These are phyloP conservation scores for Clonostachys byssicola DNA, from an alignment of 2,329 filamentous ascomycete species.

Conservation along the genomic window DNA sequence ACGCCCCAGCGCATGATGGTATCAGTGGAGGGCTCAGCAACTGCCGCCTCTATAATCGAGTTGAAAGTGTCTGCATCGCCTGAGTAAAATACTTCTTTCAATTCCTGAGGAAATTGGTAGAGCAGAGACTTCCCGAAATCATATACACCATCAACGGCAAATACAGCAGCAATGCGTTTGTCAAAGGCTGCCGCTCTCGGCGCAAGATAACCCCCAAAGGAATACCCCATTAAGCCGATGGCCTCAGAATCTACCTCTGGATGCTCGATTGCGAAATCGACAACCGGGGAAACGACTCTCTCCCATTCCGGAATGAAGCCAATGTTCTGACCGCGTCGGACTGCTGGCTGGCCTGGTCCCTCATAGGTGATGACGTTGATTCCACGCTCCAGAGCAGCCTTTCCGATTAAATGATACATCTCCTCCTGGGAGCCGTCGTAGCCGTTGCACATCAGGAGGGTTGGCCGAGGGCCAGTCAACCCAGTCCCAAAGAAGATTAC, in stretches of 20 bases:
- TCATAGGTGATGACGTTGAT: conserved; percentile 40
- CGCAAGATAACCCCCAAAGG: conserved; percentile 33
- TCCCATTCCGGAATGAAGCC: conserved; percentile 42
- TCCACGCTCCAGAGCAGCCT: conserved; percentile 24
- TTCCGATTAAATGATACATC: conserved; percentile 21
- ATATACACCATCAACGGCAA: conserved; percentile 23
- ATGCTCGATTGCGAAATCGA: conserved; percentile 24
- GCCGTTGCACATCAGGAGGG: conserved; percentile 27
- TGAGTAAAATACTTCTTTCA: conserved; percentile 5
- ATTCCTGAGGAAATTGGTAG: conserved; percentile 1
- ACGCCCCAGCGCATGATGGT: conserved; percentile 18
- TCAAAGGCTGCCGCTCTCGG: conserved; percentile 37
- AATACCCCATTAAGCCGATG: conserved; percentile 31
- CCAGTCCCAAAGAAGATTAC: conserved; percentile 16
- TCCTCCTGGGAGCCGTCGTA: conserved; percentile 34
- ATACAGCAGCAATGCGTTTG: conserved; percentile 28
- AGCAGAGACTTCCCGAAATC: conserved; percentile 1
- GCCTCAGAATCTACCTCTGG: conserved; percentile 20
- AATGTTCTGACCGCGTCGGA: conserved; percentile 30
- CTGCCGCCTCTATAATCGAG: conserved; percentile 1
- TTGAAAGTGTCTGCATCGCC: conserved; percentile 7
- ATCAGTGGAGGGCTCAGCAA: conserved; percentile 2
- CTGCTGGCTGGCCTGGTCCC: conserved; percentile 36
- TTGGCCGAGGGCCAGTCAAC: conserved; percentile 14
- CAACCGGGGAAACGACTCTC: conserved; percentile 27